Conservation (phyloP, 108 stramenopile genomes). For the Nannochloropsis gaditana region DNA sequence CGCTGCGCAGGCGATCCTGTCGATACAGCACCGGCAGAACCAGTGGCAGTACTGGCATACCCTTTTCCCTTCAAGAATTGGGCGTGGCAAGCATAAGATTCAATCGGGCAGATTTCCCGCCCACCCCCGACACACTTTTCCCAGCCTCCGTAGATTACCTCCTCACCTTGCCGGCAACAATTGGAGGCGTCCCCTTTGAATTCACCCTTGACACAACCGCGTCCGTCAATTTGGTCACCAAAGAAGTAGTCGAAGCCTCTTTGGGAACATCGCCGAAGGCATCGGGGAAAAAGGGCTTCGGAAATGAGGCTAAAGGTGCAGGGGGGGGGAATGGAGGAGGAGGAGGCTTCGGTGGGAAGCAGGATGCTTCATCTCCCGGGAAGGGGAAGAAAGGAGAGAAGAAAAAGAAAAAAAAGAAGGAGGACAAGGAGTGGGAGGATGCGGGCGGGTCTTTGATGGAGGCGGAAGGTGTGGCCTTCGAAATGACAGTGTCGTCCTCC, state of each 20-base stretch:
- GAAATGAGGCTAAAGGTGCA: too few relatives aligned
- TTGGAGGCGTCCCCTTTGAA: neutral
- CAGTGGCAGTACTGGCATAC: too few relatives aligned
- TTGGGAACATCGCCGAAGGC: neutral
- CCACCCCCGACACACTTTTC: neutral
- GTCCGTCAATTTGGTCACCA: neutral
- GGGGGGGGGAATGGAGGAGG: neutral
- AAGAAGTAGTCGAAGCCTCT: neutral
- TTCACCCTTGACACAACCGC: neutral
- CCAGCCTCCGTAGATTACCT: neutral
- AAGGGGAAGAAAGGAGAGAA: neutral
- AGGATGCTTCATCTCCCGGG: neutral
- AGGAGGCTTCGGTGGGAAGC: neutral
- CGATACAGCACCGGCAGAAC: too few relatives aligned
- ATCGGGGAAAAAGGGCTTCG: neutral
- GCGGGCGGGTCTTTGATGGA: neutral
- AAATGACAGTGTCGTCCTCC: neutral
- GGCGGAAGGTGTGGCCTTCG: neutral
- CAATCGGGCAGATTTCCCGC: conserved; percentile 5
- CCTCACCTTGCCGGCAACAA: neutral
- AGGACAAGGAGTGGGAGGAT: neutral
- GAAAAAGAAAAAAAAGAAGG: conserved; percentile 4
- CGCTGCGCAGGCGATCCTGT: too few relatives aligned
- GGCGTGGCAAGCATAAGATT: neutral
- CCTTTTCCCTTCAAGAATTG: neutral